phyloP scores from a whole-genome alignment of 352 stramenopile species.

The Phytophthora boehmeriae region DNA sequence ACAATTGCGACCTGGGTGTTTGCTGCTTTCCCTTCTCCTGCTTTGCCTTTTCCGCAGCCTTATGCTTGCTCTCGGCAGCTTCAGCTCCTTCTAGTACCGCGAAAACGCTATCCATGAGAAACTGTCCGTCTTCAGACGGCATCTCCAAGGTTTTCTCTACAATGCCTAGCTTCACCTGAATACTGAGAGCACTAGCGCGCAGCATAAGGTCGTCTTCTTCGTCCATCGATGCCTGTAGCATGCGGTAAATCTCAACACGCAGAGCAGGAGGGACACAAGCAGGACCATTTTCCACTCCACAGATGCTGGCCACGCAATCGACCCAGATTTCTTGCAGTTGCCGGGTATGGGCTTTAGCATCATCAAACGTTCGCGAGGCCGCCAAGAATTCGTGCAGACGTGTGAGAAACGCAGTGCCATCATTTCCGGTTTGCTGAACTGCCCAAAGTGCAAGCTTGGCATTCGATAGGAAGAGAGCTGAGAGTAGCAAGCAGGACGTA shows the following conservation, averaged over 20 bases:
- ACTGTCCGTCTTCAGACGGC: conserved; percentile 59
- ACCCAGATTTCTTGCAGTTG: conserved; percentile 83
- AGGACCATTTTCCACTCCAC: conserved; percentile 75
- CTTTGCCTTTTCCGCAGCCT: conserved; percentile 22
- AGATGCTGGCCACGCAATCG: conserved; percentile 81
- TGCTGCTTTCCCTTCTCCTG: conserved; percentile 25
- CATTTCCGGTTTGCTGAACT: conserved; percentile 68
- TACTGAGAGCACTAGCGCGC: conserved; percentile 73
- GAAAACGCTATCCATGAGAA: conserved; percentile 77
- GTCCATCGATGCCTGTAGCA: conserved; percentile 71
- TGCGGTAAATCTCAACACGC: conserved; percentile 78
- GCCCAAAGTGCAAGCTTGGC: conserved; percentile 80
- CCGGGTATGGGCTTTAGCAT: conserved; percentile 48
- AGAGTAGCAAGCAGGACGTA: conserved; percentile 73
- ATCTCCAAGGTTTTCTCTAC: conserved; percentile 84
- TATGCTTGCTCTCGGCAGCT: conserved; percentile 49
- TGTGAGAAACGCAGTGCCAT: conserved; percentile 59
- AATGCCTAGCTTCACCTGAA: conserved; percentile 84
- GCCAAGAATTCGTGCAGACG: conserved; percentile 65
- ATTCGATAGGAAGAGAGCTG: conserved; percentile 81
- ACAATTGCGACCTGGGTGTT: conserved; percentile 45
- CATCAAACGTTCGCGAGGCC: conserved; percentile 53
- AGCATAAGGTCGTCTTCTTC: conserved; percentile 78
- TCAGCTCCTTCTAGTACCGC: conserved; percentile 73
- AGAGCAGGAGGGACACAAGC: conserved; percentile 65